Conservation (phyloP, 2,329 filamentous ascomycete species). For the Talaromyces verruculosus region DNA sequence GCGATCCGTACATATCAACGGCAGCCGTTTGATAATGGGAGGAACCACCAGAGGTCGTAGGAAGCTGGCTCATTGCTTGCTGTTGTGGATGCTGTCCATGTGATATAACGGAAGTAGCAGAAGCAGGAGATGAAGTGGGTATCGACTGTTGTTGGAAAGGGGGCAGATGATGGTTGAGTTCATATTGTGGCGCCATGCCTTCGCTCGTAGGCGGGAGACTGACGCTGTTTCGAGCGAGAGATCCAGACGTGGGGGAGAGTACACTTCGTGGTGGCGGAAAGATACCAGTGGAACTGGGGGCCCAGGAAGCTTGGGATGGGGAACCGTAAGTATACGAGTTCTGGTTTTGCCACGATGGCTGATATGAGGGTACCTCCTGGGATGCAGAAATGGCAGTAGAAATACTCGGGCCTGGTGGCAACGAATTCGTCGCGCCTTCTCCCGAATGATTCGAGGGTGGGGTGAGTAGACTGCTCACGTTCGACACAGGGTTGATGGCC, state of each 20-base stretch:
- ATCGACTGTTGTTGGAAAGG: slow-evolving; percentile 60
- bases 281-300: slow-evolving; percentile 38
- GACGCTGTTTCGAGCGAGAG: slow-evolving; percentile 53
- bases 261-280: slow-evolving; percentile 50
- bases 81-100: slow-evolving; percentile 39
- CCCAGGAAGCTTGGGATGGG: slow-evolving; percentile 49
- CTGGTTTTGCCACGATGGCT: slow-evolving; percentile 60
- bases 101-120: slow-evolving; percentile 28
- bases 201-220: slow-evolving; percentile 62
- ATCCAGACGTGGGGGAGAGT: slow-evolving; percentile 59
- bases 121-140: slow-evolving; percentile 54
- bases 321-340: slow-evolving; percentile 56
- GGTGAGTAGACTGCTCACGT: slow-evolving; percentile 62
- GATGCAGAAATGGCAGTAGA: slow-evolving; percentile 45
- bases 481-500: slow-evolving; percentile 49
- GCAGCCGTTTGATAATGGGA: slow-evolving; percentile 53
- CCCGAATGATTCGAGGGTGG: slow-evolving; percentile 60
- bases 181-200: slow-evolving; percentile 67
- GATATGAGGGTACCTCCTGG: slow-evolving; percentile 48
- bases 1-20: slow-evolving; percentile 61
- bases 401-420: slow-evolving; percentile 51
- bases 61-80: slow-evolving; percentile 42
- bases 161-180: slow-evolving; percentile 58
- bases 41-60: slow-evolving; percentile 32
- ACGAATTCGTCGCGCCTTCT: slow-evolving; percentile 40